Evolutionary conservation across 2,329 filamentous ascomycete species (phyloP), one percentile per base, ranked within the genome.

Genomic region (Allantophomopsis cytisporea): DNA sequence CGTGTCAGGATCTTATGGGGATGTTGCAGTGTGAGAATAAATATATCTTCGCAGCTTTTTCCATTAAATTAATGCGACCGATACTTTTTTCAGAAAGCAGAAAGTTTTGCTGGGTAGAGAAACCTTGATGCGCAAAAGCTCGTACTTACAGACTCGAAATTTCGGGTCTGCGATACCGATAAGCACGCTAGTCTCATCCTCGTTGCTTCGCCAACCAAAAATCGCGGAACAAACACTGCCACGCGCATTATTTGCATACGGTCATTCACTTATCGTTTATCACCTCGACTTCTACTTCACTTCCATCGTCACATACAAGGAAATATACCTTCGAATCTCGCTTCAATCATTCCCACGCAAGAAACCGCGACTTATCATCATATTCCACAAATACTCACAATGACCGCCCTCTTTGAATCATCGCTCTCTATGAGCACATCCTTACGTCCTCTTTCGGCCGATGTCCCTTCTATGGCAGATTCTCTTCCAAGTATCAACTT

Each of bases 401-500:
- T 79, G 68, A 57, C 70, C 21, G 71, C 69, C 28, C 63, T 71
- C 45, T 86, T 86, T 50, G 80, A 84, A 49, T 70, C 78, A 7
- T 80, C 80, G 1, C 68, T 81, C 49, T 83, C 80, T 11, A 73
- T 72, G 41, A 78, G 74, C 59, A 61, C 69, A 36, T 28, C 35
- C n/a, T 55, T 55, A 50, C 54, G 54, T 39, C 47, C 54, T 23
- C 54, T 54, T 47, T 66, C 71, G 21, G 66, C 75, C 32, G 63
- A 66, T 36, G 73, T 68, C 33, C 72, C 76, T 12, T 83, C 79
- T 6, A 76, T 84, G 64, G 80, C 79, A 33, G 82, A 87, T 57
- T 76, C 76, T 37, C 75, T 98, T 7, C 91, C 91, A 30, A 84
- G 73, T 57, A 83, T 94, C 60, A 87, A 94, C 61, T 96, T 98